Percentiles rank a stretch among this genome's conserved stretches.
phyloP scores from a whole-genome alignment of 352 stramenopile genomes.

The Pythium volutum region DNA sequence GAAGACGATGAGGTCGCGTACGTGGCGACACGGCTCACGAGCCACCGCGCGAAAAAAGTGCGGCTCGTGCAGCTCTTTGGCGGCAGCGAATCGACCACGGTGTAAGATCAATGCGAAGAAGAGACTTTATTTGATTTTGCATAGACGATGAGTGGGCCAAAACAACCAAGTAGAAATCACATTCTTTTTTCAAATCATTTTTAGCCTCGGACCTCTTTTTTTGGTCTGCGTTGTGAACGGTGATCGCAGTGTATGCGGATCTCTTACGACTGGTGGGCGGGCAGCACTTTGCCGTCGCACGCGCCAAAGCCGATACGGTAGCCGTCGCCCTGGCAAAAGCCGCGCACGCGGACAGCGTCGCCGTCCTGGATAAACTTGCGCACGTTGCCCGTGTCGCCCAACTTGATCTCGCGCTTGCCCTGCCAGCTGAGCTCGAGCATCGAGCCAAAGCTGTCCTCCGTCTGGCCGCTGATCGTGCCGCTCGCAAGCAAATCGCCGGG shows the following conservation, averaged over 20 bases:
- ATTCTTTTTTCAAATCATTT: too few relatives aligned
- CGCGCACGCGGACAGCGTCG: slow-evolving; percentile 91
- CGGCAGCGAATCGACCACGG: slow-evolving; percentile 14
- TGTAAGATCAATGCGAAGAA: too few relatives aligned
- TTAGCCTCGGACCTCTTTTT: too few relatives aligned
- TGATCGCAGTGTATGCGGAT: background rate
- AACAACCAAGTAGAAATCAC: too few relatives aligned
- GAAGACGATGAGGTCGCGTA: slow-evolving; percentile 20
- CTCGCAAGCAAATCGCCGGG: slow-evolving; percentile 93
- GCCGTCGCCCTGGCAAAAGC: slow-evolving; percentile 90
- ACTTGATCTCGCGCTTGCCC: slow-evolving; percentile 73
- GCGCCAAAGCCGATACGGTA: slow-evolving; percentile 95
- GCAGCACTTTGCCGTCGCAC: slow-evolving; percentile 90
- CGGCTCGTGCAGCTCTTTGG: slow-evolving; percentile 24
- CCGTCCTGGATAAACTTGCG: slow-evolving; percentile 96
- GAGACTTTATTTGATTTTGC: too few relatives aligned
- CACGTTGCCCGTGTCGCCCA: slow-evolving; percentile 65
- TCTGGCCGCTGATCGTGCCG: slow-evolving; percentile 93
- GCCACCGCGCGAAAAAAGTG: slow-evolving; percentile 17
- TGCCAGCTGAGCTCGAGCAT: slow-evolving; percentile 98
- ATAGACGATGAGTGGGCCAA: too few relatives aligned
- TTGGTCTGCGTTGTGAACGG: too few relatives aligned
- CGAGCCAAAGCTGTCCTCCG: slow-evolving; percentile 88
- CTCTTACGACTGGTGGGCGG: slow-evolving; percentile 49
- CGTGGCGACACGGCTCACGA: slow-evolving; percentile 2